Evolutionary conservation across 2,329 filamentous ascomycete species (phyloP).

Genomic region (Fusarium sp.): DNA sequence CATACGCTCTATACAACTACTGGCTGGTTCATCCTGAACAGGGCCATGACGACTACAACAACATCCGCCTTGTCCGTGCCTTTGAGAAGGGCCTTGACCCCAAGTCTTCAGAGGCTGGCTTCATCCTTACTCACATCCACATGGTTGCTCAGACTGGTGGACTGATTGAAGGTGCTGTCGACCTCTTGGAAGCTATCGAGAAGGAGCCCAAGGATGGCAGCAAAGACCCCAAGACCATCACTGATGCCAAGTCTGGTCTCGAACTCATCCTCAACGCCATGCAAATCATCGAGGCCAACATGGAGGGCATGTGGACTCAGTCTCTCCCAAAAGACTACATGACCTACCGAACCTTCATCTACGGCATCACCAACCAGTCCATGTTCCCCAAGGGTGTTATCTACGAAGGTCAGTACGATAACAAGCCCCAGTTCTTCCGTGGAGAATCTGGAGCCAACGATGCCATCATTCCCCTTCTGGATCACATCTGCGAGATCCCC

Average conservation of each 20-base stretch:
- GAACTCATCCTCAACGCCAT: slow-evolving; percentile 68
- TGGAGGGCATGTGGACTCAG: slow-evolving; percentile 94
- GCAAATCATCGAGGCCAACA: slow-evolving; percentile 78
- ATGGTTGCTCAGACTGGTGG: slow-evolving; percentile 91
- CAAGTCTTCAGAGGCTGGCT: slow-evolving; percentile 89
- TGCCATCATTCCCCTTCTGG: slow-evolving; percentile 90
- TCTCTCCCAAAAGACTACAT: slow-evolving; percentile 87
- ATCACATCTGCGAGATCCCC: slow-evolving; percentile 85
- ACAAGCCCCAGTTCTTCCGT: slow-evolving; percentile 81
- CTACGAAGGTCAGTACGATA: slow-evolving; percentile 84
- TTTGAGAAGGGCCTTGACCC: slow-evolving; percentile 93
- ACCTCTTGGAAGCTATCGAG: slow-evolving; percentile 63
- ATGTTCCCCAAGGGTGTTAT: slow-evolving; percentile 96
- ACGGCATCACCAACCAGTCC: slow-evolving; percentile 90
- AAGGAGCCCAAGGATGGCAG: slow-evolving; percentile 13
- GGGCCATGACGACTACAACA: slow-evolving; percentile 71
- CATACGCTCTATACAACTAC: slow-evolving; percentile 78
- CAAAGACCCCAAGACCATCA: slow-evolving; percentile 12
- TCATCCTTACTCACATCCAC: slow-evolving; percentile 94
- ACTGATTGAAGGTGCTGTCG: slow-evolving; percentile 78
- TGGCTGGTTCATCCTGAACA: slow-evolving; percentile 66
- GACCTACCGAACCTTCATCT: slow-evolving; percentile 95
- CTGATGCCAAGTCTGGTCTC: slow-evolving; percentile 74
- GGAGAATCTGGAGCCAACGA: slow-evolving; percentile 96
- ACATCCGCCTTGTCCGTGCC: slow-evolving; percentile 86